These are phyloP conservation scores for Cyclostephanos tholiformis DNA, from an alignment of 108 stramenopile genomes.

Conservation along the genomic window DNA sequence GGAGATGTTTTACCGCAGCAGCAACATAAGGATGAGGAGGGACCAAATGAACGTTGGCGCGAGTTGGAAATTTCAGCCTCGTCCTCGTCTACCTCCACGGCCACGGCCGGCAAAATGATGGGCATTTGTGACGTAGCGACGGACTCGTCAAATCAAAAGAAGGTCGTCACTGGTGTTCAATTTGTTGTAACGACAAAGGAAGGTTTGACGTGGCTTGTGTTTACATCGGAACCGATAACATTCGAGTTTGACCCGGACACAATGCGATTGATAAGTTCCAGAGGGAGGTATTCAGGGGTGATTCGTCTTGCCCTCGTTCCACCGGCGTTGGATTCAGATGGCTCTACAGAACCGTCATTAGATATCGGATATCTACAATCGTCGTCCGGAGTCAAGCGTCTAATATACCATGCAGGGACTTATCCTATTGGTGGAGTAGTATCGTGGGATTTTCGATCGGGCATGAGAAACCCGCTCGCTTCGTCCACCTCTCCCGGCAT, in stretches of 20 bases:
- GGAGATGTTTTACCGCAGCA: constrained; percentile 15
- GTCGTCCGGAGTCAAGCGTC: constrained; percentile 73
- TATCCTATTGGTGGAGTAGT: constrained; percentile 73
- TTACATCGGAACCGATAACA: constrained; percentile 77
- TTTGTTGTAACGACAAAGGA: constrained; percentile 75
- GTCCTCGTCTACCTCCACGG: constrained; percentile 14
- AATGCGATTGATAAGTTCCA: constrained; percentile 50
- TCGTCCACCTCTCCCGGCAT: constrained; percentile 1
- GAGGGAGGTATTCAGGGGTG: constrained; percentile 57
- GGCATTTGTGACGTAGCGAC: constrained; percentile 42
- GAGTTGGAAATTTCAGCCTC: not conserved
- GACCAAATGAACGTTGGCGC: not conserved
- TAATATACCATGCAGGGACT: constrained; percentile 75
- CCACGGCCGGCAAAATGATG: constrained; percentile 30
- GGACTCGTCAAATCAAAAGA: constrained; percentile 33
- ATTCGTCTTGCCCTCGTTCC: constrained; percentile 82
- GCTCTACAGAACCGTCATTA: not conserved
- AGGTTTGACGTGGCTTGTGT: constrained; percentile 72
- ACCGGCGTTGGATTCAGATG: constrained; percentile 16
- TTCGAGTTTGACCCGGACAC: constrained; percentile 54
- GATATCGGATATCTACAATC: constrained; percentile 36
- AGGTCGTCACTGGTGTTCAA: constrained; percentile 69
- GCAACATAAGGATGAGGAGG: not conserved
- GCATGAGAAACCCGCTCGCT: constrained; percentile 24
- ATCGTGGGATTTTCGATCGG: constrained; percentile 67